Evolutionary conservation across 192 early-diverging fungal genomes (phyloP), one percentile per base, ranked within the genome.

Genomic region (Chytriomyces hyalinus): DNA sequence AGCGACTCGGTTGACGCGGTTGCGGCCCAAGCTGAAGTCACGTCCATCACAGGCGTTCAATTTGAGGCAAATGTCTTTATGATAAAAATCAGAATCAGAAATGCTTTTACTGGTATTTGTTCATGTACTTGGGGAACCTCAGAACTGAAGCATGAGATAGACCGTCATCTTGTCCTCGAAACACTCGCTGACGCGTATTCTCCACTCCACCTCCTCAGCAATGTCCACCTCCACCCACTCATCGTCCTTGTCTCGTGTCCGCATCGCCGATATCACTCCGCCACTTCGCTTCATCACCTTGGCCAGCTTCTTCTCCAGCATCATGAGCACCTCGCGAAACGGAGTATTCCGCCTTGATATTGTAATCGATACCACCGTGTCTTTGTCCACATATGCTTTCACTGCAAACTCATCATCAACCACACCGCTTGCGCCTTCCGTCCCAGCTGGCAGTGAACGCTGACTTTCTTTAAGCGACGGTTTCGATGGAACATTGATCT

Each of bases 1-100:
- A 70, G 68, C 13, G 49, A 53, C n/a, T 70, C 68, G 7, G 68
- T 70, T 11, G 17, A 22, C 8, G 49, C 68, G 17, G 66, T 67
- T 13, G 46, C 8, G 43, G 44, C 66, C 66, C 66, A 67, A 13
- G 53, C 13, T n/a, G 53, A 57, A n/a, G 53, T 20, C 13, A 57
- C 53, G 13, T 36, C 36, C 36, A 36, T 36, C 36, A 36, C 36
- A 36, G 36, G 36, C 36, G 36, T 36, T 36, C 36, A 36, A 4
- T 36, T 36, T 36, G 36, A 36, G 36, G 36, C 36, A 36, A 36
- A 0, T n/a, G 36, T 36, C 36, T 36, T 36, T 36, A 36, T 36
- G 1, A 4, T 36, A 36, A 36, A 26, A 36, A 36, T 36, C 36
- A 36, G 36, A 36, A 36, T 36, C 36, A 36, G 36, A 36, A 36